phyloP scores from a whole-genome alignment of 495 filamentous ascomycete genomes.

The Penicillium argentinense region DNA sequence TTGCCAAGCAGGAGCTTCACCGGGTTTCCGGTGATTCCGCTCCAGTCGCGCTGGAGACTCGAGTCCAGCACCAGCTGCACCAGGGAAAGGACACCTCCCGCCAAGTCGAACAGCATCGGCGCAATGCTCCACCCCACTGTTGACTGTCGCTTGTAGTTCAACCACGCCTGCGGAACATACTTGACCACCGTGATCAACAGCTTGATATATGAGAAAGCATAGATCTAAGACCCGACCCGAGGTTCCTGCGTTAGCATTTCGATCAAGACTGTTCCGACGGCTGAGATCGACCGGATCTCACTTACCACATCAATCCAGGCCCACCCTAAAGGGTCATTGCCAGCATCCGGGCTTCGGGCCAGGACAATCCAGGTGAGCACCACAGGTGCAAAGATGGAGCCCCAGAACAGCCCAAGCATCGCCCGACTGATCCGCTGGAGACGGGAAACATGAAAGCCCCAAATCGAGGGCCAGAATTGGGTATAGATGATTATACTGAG shows the following conservation, averaged over 20 bases:
- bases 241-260: conserved; percentile 9
- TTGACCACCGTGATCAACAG: conserved; percentile 86
- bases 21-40: conserved; percentile 85
- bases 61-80: conserved; percentile 81
- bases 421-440: conserved; percentile 60
- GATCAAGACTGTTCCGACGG: neutral
- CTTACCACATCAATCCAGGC: conserved; percentile 81
- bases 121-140: conserved; percentile 85
- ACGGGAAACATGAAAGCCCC: conserved; percentile 66
- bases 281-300: conserved; percentile 10
- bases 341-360: conserved; percentile 47
- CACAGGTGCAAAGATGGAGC: conserved; percentile 58
- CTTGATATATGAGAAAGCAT: conserved; percentile 82
- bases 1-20: conserved; percentile 85
- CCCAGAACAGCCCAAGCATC: conserved; percentile 65
- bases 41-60: conserved; percentile 81
- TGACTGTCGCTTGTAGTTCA: conserved; percentile 79
- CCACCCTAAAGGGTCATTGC: conserved; percentile 56
- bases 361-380: conserved; percentile 57
- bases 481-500: conserved; percentile 64
- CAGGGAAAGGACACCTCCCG: conserved; percentile 80
- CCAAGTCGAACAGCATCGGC: conserved; percentile 82
- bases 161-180: conserved; percentile 81
- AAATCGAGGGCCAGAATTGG: conserved; percentile 70
- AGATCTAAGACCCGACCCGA: conserved; percentile 52